These are phyloP conservation scores for Oehlia diaphana DNA, from an alignment of 192 early-diverging fungal genomes.

Conservation along the genomic window DNA sequence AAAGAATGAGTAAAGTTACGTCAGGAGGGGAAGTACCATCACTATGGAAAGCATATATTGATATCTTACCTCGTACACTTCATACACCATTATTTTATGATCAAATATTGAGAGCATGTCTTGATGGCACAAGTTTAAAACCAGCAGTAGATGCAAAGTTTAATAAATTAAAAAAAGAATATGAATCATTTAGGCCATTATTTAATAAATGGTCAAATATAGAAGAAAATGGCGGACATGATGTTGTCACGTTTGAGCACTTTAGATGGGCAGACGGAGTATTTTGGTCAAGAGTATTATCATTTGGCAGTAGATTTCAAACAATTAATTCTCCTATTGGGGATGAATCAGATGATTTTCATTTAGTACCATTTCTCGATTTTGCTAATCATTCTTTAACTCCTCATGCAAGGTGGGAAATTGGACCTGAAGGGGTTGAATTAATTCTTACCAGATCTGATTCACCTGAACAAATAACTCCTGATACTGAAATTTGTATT, in stretches of 20 bases:
- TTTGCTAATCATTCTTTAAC: constrained; percentile 66
- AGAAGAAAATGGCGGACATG: neutral
- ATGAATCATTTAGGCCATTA: constrained; percentile 29
- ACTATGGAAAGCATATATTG: constrained; percentile 55
- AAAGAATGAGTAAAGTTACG: constrained; percentile 13
- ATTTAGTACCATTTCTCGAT: constrained; percentile 69
- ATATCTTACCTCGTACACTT: constrained; percentile 50
- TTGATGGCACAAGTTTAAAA: constrained; percentile 57
- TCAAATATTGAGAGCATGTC: constrained; percentile 35
- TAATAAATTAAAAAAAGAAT: constrained; percentile 49
- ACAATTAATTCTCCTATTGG: neutral
- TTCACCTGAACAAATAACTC: neutral
- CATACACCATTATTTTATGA: constrained; percentile 38
- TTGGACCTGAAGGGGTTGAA: constrained; percentile 40
- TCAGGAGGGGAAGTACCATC: neutral
- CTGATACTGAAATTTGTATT: constrained; percentile 54
- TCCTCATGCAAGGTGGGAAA: constrained; percentile 60
- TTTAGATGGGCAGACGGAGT: constrained; percentile 66
- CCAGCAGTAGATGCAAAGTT: constrained; percentile 53
- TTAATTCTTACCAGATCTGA: constrained; percentile 28
- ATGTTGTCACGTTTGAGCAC: constrained; percentile 43
- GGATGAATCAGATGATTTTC: constrained; percentile 40
- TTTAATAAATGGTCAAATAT: constrained; percentile 34
- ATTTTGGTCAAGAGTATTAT: constrained; percentile 71
- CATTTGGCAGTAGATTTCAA: constrained; percentile 44